Evolutionary conservation across 805 yeast genomes (phyloP).

Genomic region (Lipomyces orientalis): DNA sequence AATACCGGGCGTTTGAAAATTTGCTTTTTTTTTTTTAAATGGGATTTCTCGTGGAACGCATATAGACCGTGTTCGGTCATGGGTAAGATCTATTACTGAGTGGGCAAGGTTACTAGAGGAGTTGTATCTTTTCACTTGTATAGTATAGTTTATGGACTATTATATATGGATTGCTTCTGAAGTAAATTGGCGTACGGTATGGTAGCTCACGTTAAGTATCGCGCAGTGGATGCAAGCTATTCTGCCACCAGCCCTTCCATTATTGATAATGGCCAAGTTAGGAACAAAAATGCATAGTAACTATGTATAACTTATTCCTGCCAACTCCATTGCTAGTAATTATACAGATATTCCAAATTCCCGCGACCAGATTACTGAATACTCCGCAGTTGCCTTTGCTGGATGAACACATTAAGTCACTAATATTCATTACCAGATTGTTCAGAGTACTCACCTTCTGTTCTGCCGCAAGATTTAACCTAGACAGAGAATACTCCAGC

Average conservation of each 20-base stretch:
- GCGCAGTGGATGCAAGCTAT: background rate
- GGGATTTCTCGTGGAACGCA: background rate
- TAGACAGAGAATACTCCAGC: conserved; percentile 37
- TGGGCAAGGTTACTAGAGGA: background rate
- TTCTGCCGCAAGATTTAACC: conserved; percentile 34
- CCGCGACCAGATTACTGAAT: background rate
- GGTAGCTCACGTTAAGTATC: background rate
- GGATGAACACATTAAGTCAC: background rate
- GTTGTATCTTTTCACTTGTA: background rate
- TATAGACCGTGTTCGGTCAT: background rate
- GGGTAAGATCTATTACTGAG: background rate
- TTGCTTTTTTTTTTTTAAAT: background rate
- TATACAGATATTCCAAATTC: background rate
- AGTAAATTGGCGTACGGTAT: background rate
- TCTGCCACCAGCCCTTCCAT: too few relatives aligned
- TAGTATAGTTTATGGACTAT: background rate
- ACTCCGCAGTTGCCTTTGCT: conserved; percentile 10
- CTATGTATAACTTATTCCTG: background rate
- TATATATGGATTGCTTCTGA: background rate
- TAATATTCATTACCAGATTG: background rate
- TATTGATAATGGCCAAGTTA: too few relatives aligned
- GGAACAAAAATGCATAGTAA: background rate
- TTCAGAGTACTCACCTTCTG: conserved; percentile 25
- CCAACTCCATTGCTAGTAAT: background rate
- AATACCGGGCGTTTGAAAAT: conserved; percentile 7